Percentiles rank a stretch among this genome's conserved stretches.
These are phyloP conservation scores for Apocynum venetum DNA, from an alignment of 257 asterid genomes.

Conservation along the genomic window DNA sequence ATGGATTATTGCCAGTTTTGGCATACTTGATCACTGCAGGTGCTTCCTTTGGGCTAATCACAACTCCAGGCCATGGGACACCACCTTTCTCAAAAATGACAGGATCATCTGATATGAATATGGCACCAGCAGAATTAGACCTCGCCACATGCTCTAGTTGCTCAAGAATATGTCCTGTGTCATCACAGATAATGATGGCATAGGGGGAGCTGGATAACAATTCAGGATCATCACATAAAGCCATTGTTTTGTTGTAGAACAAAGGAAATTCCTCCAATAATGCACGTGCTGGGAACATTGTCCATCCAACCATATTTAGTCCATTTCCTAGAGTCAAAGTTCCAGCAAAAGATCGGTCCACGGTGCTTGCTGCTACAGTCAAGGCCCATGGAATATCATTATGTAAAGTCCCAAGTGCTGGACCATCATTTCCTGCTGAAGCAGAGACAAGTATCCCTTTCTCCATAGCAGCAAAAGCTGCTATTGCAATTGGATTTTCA, in stretches of 20 bases:
- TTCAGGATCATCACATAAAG: conserved; percentile 35
- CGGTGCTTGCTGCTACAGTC: conserved; percentile 15
- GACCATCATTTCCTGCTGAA: conserved; percentile 18
- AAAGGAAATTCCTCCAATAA: conserved; percentile 31
- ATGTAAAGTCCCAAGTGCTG: neutral
- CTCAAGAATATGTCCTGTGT: neutral
- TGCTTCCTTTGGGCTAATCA: conserved; percentile 15
- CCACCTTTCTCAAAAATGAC: neutral
- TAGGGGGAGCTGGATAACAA: conserved; percentile 20
- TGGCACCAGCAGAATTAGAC: conserved; percentile 10
- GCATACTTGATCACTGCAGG: conserved; percentile 4
- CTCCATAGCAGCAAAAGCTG: conserved; percentile 13
- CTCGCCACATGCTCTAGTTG: neutral
- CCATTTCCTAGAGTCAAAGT: conserved; percentile 14
- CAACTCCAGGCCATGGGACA: conserved; percentile 12
- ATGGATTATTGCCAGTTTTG: conserved; percentile 9
- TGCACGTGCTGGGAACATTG: conserved; percentile 38
- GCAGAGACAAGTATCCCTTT: conserved; percentile 19
- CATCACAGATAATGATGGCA: conserved; percentile 11
- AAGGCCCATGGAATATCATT: conserved; percentile 21
- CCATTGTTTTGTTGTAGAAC: conserved; percentile 34
- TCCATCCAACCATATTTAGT: conserved; percentile 37
- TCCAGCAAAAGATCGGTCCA: conserved; percentile 19
- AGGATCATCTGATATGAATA: conserved; percentile 10
- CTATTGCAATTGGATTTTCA: conserved; percentile 9